Percentiles rank a stretch among this genome's conserved stretches.
These are phyloP conservation scores for Erucastrum elatum DNA, from an alignment of 345 rosid species.

Conservation along the genomic window DNA sequence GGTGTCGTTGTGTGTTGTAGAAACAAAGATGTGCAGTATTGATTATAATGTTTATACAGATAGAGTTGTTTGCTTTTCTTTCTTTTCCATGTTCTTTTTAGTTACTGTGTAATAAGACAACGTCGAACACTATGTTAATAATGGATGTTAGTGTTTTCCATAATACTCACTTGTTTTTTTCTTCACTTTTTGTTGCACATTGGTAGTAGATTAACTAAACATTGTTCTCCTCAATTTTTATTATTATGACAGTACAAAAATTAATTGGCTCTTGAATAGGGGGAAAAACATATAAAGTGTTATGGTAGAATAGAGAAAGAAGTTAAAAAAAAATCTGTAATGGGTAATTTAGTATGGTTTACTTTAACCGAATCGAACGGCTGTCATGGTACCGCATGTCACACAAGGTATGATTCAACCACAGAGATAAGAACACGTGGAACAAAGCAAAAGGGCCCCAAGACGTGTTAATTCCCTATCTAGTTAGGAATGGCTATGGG, in stretches of 20 bases:
- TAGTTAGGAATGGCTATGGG: neutral
- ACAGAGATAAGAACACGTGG: neutral
- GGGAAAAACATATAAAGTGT: neutral
- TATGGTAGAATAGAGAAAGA: neutral
- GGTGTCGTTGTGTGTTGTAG: slow-evolving; percentile 11
- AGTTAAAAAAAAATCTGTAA: neutral
- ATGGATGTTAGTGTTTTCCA: slow-evolving; percentile 4
- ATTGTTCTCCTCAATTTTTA: neutral
- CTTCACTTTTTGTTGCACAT: neutral
- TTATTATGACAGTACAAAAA: neutral
- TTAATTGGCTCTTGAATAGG: neutral
- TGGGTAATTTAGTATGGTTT: neutral
- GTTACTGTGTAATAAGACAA: slow-evolving; percentile 17
- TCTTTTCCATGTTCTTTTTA: neutral
- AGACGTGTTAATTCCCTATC: slow-evolving; percentile 27
- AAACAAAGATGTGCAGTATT: slow-evolving; percentile 33
- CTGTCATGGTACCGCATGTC: neutral
- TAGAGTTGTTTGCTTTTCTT: slow-evolving; percentile 20
- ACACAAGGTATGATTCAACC: neutral
- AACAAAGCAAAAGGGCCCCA: neutral
- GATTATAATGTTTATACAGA: neutral
- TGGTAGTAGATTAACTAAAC: neutral
- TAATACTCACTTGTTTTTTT: neutral
- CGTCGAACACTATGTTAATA: slow-evolving; percentile 15
- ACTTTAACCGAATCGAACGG: neutral